These are phyloP conservation scores for Sporothrix pseudoabietina DNA, from an alignment of 2,329 filamentous ascomycete species.

Conservation along the genomic window DNA sequence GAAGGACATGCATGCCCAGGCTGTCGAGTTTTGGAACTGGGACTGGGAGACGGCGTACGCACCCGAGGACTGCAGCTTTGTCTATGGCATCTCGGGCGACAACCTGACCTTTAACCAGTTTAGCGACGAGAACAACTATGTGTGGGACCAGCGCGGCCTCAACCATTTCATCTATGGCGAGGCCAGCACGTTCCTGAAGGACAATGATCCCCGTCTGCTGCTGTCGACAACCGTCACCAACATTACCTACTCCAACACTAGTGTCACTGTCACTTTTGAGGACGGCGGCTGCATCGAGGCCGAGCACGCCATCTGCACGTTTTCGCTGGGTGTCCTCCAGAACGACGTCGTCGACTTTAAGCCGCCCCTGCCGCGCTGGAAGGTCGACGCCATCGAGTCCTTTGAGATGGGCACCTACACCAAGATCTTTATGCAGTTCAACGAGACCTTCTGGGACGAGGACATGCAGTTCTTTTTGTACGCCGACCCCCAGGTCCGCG, in stretches of 20 bases:
- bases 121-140: slow-evolving; percentile 25
- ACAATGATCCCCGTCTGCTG: background rate
- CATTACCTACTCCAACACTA: background rate
- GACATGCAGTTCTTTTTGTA: slow-evolving; percentile 22
- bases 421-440: slow-evolving; percentile 28
- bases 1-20: slow-evolving; percentile 27
- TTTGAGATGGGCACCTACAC: slow-evolving; percentile 29
- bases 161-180: slow-evolving; percentile 16
- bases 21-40: slow-evolving; percentile 24
- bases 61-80: slow-evolving; percentile 23
- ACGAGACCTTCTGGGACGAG: slow-evolving; percentile 26
- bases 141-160: slow-evolving; percentile 24
- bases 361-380: slow-evolving; percentile 24
- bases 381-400: slow-evolving; percentile 23
- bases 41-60: slow-evolving; percentile 24
- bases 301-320: slow-evolving; percentile 28
- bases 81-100: slow-evolving; percentile 20
- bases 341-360: slow-evolving; percentile 18
- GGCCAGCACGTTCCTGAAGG: background rate
- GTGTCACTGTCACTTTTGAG: slow-evolving; percentile 9
- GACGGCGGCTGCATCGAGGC: slow-evolving; percentile 26
- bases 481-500: slow-evolving; percentile 17
- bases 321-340: slow-evolving; percentile 26
- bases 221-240: slow-evolving; percentile 14
- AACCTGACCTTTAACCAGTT: slow-evolving; percentile 24